Evolutionary conservation across 108 stramenopile genomes (phyloP), one percentile per base, ranked within the genome.

Genomic region (Pseudonitzschia multiseries): DNA sequence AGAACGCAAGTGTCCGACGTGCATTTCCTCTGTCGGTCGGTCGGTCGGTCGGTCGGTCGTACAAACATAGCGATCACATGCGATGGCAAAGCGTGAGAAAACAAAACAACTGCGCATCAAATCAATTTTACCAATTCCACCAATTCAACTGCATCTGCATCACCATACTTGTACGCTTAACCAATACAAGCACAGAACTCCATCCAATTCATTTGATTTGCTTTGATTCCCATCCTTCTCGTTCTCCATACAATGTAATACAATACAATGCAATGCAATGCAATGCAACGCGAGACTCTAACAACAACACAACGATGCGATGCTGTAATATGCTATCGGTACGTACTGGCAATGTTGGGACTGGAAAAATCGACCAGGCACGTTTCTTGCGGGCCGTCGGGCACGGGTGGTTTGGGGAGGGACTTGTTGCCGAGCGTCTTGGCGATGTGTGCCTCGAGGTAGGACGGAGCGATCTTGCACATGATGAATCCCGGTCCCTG

Each of bases 291-390:
- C 42, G 10, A 42, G 6, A 42, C 42, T 9, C 42, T 42, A 42
- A n/a, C n/a, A n/a, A n/a, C n/a, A n/a, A n/a, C n/a, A n/a, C n/a
- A n/a, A n/a, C n/a, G n/a, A n/a, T n/a, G n/a, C 36, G 36, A 54
- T 54, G 6, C 24, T 54, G 53, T 54, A 0, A 0, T 36, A 6
- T 36, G 2, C 4, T 36, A 6, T n/a, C n/a, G n/a, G 15, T 15
- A 65, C 64, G 14, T 65, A 65, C 64, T 99, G 74, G 99, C 99
- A 82, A 99, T 98, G 84, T 99, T 99, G 52, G 99, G 99, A 65
- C 92, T 94, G 43, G 95, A 96, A 74, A 99, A 99, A 85, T 99
- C 99, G 5, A 99, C 97, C 15, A 95, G 84, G 64, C 98, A 97
- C 68, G 79, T 64, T 77, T 81, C 48, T 1, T 50, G 40, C 36